A percentile compares a stretch with the other conserved stretches of the same genome.
phyloP scores from a whole-genome alignment of 768 basidiomycete species.

The Boletus subparvulus region DNA sequence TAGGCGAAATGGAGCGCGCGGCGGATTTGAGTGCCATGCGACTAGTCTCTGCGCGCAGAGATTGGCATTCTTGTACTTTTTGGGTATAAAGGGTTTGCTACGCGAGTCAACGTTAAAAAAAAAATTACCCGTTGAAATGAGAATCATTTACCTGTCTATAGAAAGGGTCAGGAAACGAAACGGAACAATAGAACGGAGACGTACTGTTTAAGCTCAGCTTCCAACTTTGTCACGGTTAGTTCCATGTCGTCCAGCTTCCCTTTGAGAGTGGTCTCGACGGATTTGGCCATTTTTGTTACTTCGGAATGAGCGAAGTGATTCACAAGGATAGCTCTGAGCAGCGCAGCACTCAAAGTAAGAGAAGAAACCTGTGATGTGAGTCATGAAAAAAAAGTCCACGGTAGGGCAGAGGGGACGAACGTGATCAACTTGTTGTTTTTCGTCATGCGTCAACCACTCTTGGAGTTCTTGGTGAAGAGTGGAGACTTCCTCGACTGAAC shows the following conservation, averaged over 20 bases:
- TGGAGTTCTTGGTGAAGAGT: slow-evolving; percentile 76
- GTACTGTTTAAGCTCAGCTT: slow-evolving; percentile 71
- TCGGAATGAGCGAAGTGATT: slow-evolving; percentile 82
- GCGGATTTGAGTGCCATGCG: slow-evolving; percentile 43
- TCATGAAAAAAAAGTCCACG: slow-evolving; percentile 5
- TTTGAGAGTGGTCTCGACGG: slow-evolving; percentile 59
- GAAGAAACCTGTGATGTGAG: slow-evolving; percentile 51
- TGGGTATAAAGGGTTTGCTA: slow-evolving; percentile 62
- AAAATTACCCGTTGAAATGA: neutral
- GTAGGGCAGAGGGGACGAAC: slow-evolving; percentile 43
- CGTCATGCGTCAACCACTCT: slow-evolving; percentile 66
- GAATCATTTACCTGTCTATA: slow-evolving; percentile 58
- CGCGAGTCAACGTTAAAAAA: slow-evolving; percentile 18
- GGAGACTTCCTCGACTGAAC: slow-evolving; percentile 83
- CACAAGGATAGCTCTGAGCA: slow-evolving; percentile 79
- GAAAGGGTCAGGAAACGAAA: slow-evolving; percentile 18
- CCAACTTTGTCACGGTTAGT: slow-evolving; percentile 54
- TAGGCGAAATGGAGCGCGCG: slow-evolving; percentile 21
- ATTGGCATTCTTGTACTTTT: slow-evolving; percentile 71
- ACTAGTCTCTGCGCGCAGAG: slow-evolving; percentile 63
- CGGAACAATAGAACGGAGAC: slow-evolving; percentile 30
- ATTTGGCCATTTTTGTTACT: slow-evolving; percentile 65
- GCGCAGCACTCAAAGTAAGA: slow-evolving; percentile 71
- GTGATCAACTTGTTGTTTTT: slow-evolving; percentile 56
- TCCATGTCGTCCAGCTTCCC: slow-evolving; percentile 67